Base-by-base conservation (phyloP, 83 land plant species). In the Diphasiastrum complanatum region DNA sequence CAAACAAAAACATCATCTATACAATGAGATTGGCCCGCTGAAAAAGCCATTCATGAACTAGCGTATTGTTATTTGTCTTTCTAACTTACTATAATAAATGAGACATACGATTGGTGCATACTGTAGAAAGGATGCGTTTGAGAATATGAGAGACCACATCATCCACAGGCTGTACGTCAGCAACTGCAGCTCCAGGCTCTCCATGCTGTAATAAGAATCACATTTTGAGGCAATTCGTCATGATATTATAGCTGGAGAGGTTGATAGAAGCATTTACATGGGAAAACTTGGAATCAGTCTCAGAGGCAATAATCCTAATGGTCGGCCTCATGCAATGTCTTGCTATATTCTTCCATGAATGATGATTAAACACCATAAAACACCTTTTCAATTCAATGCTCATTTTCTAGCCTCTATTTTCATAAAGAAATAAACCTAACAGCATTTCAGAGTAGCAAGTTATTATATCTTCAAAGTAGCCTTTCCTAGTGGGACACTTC, bases 181-280 rank as follows among this genome's bases (percentile, higher is more conserved):
- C 81, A 38, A 93, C 82, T 66, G 82, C 86, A 61, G 91, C 91
- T 60, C 99, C 99, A 68, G 96, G 96, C 68, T 93, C 99, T 29
- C 99, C 99, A 81, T 93, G 99, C 99, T 93, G 86, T 66, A 69
- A 85, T 59, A 46, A 28, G 22, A 23, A 50, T 41, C n/a, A 41
- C 45, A 41, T 41, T 41, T 41, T 18, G 12, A 14, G 18, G 43
- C 43, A 8, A 8, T 8, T 38, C 8, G 43, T 38, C n/a, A n/a
- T n/a, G n/a, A n/a, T n/a, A n/a, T n/a, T n/a, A n/a, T n/a, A n/a
- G n/a, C n/a, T n/a, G n/a, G n/a, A n/a, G n/a, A n/a, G n/a, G n/a
- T n/a, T n/a, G n/a, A n/a, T n/a, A n/a, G 4, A 6, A 18, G 18
- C 18, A 48, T 5, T 6, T 5, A 18, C n/a, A 6, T 18, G 18